These are phyloP conservation scores for Cladophialophora carrionii DNA, from an alignment of 2,329 filamentous ascomycete genomes.

Conservation along the genomic window DNA sequence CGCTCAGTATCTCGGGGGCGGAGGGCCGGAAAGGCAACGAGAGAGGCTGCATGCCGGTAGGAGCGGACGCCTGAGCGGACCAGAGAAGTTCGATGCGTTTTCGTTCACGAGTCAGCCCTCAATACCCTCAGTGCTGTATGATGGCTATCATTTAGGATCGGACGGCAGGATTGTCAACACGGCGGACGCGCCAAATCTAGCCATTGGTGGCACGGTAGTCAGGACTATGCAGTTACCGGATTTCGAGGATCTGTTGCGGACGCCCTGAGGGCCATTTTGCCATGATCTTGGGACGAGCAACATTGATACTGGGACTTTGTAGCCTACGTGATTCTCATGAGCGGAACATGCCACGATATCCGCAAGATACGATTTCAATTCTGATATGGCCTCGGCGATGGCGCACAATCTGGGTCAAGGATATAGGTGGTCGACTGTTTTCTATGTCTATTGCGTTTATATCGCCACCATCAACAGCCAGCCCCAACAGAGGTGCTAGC, in stretches of 20 bases:
- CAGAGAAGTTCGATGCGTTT: constrained; percentile 31
- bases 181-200: neutral
- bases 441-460: constrained; percentile 1
- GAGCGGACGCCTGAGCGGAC: neutral
- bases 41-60: neutral
- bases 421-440: neutral
- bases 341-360: neutral
- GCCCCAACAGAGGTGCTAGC: neutral
- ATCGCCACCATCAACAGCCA: neutral
- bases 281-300: neutral
- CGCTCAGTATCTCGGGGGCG: neutral
- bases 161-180: constrained; percentile 12
- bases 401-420: neutral
- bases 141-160: constrained; percentile 14
- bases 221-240: neutral
- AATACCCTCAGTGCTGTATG: constrained; percentile 13
- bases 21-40: too few relatives aligned
- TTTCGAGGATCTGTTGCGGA: constrained; percentile 3
- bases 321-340: too few relatives aligned
- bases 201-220: neutral
- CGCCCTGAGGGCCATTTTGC: neutral
- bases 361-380: neutral
- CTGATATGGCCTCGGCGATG: neutral
- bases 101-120: constrained; percentile 13
- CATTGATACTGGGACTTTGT: neutral